phyloP scores from a whole-genome alignment of 2,329 filamentous ascomycete genomes.

The Delphinella strobiligena region DNA sequence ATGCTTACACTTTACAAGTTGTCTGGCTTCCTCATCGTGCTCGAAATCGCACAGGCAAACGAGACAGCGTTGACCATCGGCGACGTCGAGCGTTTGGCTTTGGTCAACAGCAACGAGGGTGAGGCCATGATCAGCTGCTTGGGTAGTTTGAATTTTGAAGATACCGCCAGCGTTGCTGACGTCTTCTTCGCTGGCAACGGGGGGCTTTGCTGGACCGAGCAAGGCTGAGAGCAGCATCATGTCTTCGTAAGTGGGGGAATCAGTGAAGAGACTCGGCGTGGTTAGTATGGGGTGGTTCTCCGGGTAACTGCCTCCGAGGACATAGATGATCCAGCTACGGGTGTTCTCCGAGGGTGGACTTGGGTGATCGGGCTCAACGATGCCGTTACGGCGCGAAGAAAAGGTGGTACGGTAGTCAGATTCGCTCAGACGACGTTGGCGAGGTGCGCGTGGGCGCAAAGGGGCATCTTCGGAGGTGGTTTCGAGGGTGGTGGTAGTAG shows the following conservation, averaged over 20 bases:
- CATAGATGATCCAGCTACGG: constrained; percentile 61
- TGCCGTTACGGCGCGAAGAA: constrained; percentile 46
- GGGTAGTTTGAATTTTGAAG: constrained; percentile 36
- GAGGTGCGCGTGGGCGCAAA: constrained; percentile 25
- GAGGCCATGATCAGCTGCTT: constrained; percentile 1
- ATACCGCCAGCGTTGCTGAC: constrained; percentile 50
- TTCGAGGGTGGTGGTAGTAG: constrained; percentile 13
- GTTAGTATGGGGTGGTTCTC: constrained; percentile 60
- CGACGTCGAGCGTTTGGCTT: constrained; percentile 19
- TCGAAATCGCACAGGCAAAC: constrained; percentile 58
- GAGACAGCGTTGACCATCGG: constrained; percentile 43
- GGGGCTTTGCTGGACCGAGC: constrained; percentile 55
- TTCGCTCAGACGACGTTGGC: constrained; percentile 46
- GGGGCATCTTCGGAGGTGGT: constrained; percentile 28
- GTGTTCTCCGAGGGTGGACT: constrained; percentile 43
- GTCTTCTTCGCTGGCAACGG: constrained; percentile 53
- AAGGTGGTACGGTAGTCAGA: constrained; percentile 37
- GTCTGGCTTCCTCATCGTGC: constrained; percentile 46
- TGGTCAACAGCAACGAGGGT: constrained; percentile 19
- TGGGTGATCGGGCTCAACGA: constrained; percentile 41
- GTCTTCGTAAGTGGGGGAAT: constrained; percentile 60
- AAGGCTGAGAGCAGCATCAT: constrained; percentile 58
- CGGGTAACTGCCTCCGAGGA: constrained; percentile 56
- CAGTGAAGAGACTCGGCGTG: constrained; percentile 57
- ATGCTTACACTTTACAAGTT: constrained; percentile 51